These are phyloP conservation scores for Taphrina confusa DNA, from an alignment of 1,139 yeast species.

Conservation along the genomic window DNA sequence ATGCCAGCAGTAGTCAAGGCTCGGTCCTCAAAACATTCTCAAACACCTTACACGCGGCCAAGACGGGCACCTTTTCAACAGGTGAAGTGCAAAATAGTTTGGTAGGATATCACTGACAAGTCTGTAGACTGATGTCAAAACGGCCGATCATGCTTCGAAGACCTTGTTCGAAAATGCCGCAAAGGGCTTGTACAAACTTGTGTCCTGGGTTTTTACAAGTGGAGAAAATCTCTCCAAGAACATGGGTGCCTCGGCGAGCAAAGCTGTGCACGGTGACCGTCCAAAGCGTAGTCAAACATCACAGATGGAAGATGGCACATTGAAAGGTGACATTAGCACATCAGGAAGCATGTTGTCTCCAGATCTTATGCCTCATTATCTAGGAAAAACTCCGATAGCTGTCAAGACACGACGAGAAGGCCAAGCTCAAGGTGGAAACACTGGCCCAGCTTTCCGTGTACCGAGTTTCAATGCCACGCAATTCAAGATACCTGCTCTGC, in stretches of 20 bases:
- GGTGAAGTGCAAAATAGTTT: too few species aligned
- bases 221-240: slow-evolving; percentile 30
- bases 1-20: slow-evolving; percentile 19
- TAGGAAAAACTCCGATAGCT: slow-evolving; percentile 30
- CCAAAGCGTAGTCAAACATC: slow-evolving; percentile 12
- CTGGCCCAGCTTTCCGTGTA: slow-evolving; percentile 4
- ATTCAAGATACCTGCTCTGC: slow-evolving; percentile 23
- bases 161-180: slow-evolving; percentile 24
- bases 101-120: background rate
- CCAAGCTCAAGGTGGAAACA: background rate
- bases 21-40: background rate
- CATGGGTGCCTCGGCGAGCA: slow-evolving; percentile 13
- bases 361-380: slow-evolving; percentile 33
- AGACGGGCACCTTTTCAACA: too few species aligned
- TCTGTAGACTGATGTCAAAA: background rate
- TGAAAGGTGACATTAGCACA: background rate
- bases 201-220: slow-evolving; percentile 22
- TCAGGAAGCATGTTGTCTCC: slow-evolving; percentile 19
- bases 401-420: slow-evolving; percentile 8
- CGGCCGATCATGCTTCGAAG: background rate
- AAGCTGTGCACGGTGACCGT: slow-evolving; percentile 20
- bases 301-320: slow-evolving; percentile 26
- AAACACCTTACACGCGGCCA: slow-evolving; percentile 9
- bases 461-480: slow-evolving; percentile 15
- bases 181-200: slow-evolving; percentile 7